Evolutionary conservation across 352 stramenopile species (phyloP), one percentile per base, ranked within the genome.

Genomic region (Blastocystis sp.): DNA sequence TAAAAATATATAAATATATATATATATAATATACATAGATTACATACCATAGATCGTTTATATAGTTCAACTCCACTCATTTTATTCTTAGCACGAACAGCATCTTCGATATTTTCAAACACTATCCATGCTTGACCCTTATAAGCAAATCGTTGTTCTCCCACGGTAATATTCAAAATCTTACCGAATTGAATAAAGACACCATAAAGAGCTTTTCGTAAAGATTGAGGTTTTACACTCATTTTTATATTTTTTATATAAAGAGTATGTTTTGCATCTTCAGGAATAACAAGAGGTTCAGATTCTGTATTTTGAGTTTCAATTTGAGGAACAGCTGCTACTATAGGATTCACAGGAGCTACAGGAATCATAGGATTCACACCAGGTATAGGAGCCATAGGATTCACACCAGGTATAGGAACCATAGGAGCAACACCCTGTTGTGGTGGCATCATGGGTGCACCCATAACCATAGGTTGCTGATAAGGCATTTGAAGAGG

Each of bases 231-330:
- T 42, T 62, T 25, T 27, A 62, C n/a, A 28, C 54, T 62, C 24
- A 54, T 54, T 30, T 62, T 62, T 30, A 62, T 42, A 35, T 62
- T 62, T 10, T 42, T 39, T 13, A 62, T 30, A 18, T 62, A 62
- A 35, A 62, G 36, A 2, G 52, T 62, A 28, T 62, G 52, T 34
- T 40, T 62, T 2, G 52, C n/a, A n/a, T n/a, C n/a, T n/a, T n/a
- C n/a, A n/a, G n/a, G n/a, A n/a, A n/a, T n/a, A n/a, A n/a, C n/a
- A n/a, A n/a, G n/a, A n/a, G n/a, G n/a, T n/a, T n/a, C n/a, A n/a
- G n/a, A n/a, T n/a, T n/a, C n/a, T n/a, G n/a, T n/a, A n/a, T n/a
- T n/a, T n/a, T n/a, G n/a, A n/a, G n/a, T n/a, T n/a, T n/a, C n/a
- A n/a, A n/a, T n/a, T n/a, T n/a, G n/a, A n/a, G n/a, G n/a, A n/a